Conservation (phyloP, 768 basidiomycete species). For the Pleurotus cornucopiae region DNA sequence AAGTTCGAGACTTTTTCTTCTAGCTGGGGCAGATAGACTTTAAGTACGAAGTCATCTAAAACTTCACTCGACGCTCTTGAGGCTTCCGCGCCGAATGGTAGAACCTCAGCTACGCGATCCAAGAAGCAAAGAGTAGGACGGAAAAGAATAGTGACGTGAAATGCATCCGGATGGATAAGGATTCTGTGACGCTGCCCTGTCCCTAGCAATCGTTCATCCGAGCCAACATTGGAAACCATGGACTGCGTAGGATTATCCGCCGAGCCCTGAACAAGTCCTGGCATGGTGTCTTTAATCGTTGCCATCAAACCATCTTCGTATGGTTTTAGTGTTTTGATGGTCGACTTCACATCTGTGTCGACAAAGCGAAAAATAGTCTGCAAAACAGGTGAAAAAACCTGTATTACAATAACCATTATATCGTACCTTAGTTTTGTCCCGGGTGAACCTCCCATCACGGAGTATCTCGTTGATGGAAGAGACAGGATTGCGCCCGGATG, state of each 20-base stretch:
- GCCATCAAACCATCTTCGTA: conserved; percentile 85
- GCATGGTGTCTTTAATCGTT: conserved; percentile 86
- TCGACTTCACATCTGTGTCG: conserved; percentile 79
- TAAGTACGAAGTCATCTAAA: conserved; percentile 89
- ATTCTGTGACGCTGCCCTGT: conserved; percentile 78
- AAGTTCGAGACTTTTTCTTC: conserved; percentile 89
- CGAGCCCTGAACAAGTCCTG: conserved; percentile 79
- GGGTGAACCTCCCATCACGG: conserved; percentile 71
- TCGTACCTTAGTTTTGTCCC: conserved; percentile 76
- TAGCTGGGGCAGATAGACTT: conserved; percentile 89
- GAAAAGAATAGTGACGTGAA: conserved; percentile 93
- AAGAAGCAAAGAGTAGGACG: conserved; percentile 89
- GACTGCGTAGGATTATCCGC: conserved; percentile 61
- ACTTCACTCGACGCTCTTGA: conserved; percentile 65
- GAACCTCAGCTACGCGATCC: conserved; percentile 60
- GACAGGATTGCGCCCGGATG: conserved; percentile 81
- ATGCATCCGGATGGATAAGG: conserved; percentile 86
- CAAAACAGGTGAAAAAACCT: not conserved
- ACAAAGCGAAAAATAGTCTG: conserved; percentile 88
- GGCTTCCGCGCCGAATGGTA: conserved; percentile 71
- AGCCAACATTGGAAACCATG: conserved; percentile 53
- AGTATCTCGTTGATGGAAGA: conserved; percentile 93
- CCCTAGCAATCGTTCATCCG: conserved; percentile 72
- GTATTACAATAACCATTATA: not conserved
- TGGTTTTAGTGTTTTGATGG: conserved; percentile 59